phyloP scores from a whole-genome alignment of 73 alveolate species.

The Blepharisma japonicum region DNA sequence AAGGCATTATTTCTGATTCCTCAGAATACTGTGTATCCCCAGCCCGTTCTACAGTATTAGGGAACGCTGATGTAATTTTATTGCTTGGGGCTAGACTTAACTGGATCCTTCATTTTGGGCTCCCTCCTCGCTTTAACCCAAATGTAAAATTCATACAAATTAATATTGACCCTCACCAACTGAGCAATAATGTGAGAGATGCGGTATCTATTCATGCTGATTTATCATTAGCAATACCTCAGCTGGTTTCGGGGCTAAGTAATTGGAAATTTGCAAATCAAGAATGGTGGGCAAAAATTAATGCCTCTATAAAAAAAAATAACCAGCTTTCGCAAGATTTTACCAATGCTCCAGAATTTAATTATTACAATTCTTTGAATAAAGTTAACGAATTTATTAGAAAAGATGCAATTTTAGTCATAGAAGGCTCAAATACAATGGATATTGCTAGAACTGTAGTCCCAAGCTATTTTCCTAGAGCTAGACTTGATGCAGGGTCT shows the following conservation, averaged over 20 bases:
- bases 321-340: background rate
- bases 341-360: background rate
- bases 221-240: slow-evolving; percentile 32
- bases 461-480: slow-evolving; percentile 51
- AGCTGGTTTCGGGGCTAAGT: slow-evolving; percentile 37
- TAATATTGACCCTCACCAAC: slow-evolving; percentile 64
- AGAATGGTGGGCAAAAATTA: slow-evolving; percentile 38
- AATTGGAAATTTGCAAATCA: slow-evolving; percentile 36
- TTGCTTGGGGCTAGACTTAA: slow-evolving; percentile 79
- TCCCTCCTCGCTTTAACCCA: slow-evolving; percentile 73
- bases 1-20: slow-evolving; percentile 77
- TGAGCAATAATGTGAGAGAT: slow-evolving; percentile 54
- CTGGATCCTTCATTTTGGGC: slow-evolving; percentile 88
- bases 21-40: slow-evolving; percentile 56
- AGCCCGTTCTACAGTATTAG: slow-evolving; percentile 79
- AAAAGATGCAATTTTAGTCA: slow-evolving; percentile 62
- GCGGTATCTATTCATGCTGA: slow-evolving; percentile 63
- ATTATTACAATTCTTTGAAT: slow-evolving; percentile 17
- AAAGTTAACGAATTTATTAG: slow-evolving; percentile 51
- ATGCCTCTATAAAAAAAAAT: background rate
- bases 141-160: slow-evolving; percentile 65
- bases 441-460: slow-evolving; percentile 84
- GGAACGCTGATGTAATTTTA: slow-evolving; percentile 77
- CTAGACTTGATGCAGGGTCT: slow-evolving; percentile 85
- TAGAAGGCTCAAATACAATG: slow-evolving; percentile 89